Evolutionary conservation across 2,329 filamentous ascomycete species (phyloP), one percentile per base, ranked within the genome.

Genomic region (Arthrobotrys iridis): DNA sequence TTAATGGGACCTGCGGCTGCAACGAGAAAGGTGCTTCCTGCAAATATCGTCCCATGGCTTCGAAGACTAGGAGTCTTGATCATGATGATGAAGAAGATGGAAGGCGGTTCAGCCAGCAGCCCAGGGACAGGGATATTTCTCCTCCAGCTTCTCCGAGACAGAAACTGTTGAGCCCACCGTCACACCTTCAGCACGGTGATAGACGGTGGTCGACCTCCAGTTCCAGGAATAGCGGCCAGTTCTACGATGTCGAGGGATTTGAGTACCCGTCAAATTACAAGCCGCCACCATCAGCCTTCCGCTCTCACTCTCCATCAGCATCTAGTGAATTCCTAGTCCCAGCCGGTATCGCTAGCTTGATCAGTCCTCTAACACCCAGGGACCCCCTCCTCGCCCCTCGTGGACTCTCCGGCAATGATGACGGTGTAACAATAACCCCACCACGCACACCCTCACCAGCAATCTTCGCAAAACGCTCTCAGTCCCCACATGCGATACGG

Each of bases 211-310:
- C 71, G 2, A 15, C 66, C 10, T 75, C 71, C 3, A 45, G 57
- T 1, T 46, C 62, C 2, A 58, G 71, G 13, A 50, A 63, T n/a
- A 68, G 63, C 37, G 63, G 63, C 7, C 63, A 48, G 20, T 75
- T 75, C 33, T 68, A 41, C 46, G 71, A 75, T 13, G 71, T 68
- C 22, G 71, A 75, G 24, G 71, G 71, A 10, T 75, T 75, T 30
- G 71, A 75, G 22, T 75, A 75, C 24, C 71, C 71, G 13, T 26
- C 64, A 33, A 63, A 68, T 45, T 75, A 68, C 24, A 75, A 75
- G 24, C 63, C 71, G 28, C 71, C 71, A 18, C 71, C 71, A 28
- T 75, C 71, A 4, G 46, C 71, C 11, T 75, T 68, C 71, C 71
- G 71, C 46, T n/a, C 57, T 15, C 71, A 68, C 28, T 68, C 71